Evolutionary conservation across 2,329 filamentous ascomycete species (phyloP), one percentile per base, ranked within the genome.

Genomic region (Cercospora sp.): DNA sequence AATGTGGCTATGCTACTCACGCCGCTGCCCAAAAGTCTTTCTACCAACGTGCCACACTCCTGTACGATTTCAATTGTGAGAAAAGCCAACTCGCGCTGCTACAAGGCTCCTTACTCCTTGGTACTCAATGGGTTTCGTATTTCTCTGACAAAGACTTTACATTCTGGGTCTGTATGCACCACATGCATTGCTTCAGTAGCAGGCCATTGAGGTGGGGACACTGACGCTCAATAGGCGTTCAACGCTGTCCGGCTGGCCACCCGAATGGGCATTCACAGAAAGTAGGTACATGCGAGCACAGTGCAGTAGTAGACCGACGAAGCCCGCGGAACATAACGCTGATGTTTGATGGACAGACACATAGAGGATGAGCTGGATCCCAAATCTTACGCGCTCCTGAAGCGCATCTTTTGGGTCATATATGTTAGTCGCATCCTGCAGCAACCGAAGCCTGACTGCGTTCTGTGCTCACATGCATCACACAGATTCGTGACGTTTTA

Each of bases 51-150:
- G 51, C 51, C 28, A 30, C 28, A 28, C 24, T 57, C 24, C 24
- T 57, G 51, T 57, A 57, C 5, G 28, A 57, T 28, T 57, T 57
- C 51, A 57, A 57, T 12, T 57, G 51, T 30, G 51, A 57, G 21
- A 57, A 57, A 28, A 26, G 28, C 24, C 51, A 57, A 30, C 21
- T 57, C 2, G 51, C 51, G 13, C 28, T 57, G 28, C 51, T 57
- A n/a, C 51, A 30, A 30, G 51, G 51, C 21, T 26, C 51, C 21
- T 30, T 57, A 26, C 51, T 57, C 9, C 51, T 57, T 30, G 28
- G 51, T 30, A 57, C 51, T 5, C 51, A 57, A 21, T 57, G 51
- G 51, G 24, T 57, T 24, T 57, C 51, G 24, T 30, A 57, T 30
- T 57, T 30, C 21, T 26, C 24, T 28, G 51, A 57, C 13, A 57